Conservation (phyloP, 352 stramenopile genomes). For the Phytophthora meadii region DNA sequence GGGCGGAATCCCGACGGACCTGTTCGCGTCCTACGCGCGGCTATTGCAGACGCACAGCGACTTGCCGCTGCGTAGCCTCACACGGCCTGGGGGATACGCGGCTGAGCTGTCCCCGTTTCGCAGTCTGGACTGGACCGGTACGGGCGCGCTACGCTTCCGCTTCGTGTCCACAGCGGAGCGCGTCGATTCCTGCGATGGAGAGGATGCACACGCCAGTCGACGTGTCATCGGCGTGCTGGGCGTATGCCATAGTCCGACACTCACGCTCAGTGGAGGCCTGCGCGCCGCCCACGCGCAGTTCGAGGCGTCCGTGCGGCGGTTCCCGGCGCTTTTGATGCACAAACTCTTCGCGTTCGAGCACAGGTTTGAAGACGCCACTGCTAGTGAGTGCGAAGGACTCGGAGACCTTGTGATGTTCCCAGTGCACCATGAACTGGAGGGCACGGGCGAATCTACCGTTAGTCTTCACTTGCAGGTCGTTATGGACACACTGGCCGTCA, state of each 20-base stretch:
- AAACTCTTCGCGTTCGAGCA: conserved; percentile 90
- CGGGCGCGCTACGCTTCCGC: conserved; percentile 62
- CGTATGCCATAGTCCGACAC: conserved; percentile 82
- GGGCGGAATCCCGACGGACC: conserved; percentile 62
- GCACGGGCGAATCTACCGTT: conserved; percentile 73
- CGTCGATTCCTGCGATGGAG: conserved; percentile 65
- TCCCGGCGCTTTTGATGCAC: conserved; percentile 73
- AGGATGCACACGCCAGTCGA: conserved; percentile 76
- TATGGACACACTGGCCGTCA: conserved; percentile 83
- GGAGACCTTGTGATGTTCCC: conserved; percentile 86
- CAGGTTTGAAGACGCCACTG: conserved; percentile 64
- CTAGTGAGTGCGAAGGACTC: conserved; percentile 65
- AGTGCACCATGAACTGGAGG: conserved; percentile 67
- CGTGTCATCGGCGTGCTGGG: conserved; percentile 81
- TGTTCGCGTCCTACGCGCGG: conserved; percentile 64
- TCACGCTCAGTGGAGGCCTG: conserved; percentile 47
- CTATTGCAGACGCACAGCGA: conserved; percentile 65
- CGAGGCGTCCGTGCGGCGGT: conserved; percentile 65
- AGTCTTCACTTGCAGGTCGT: conserved; percentile 84
- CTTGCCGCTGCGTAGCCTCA: conserved; percentile 72
- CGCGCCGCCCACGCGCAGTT: conserved; percentile 72
- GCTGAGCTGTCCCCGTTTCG: conserved; percentile 85
- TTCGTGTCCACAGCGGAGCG: conserved; percentile 75
- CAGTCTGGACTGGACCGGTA: conserved; percentile 70
- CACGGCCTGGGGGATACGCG: conserved; percentile 77